A percentile compares a stretch with the other conserved stretches of the same genome.
Evolutionary conservation across 2,329 filamentous ascomycete genomes (phyloP).

Genomic region (Hypomyces perniciosus): DNA sequence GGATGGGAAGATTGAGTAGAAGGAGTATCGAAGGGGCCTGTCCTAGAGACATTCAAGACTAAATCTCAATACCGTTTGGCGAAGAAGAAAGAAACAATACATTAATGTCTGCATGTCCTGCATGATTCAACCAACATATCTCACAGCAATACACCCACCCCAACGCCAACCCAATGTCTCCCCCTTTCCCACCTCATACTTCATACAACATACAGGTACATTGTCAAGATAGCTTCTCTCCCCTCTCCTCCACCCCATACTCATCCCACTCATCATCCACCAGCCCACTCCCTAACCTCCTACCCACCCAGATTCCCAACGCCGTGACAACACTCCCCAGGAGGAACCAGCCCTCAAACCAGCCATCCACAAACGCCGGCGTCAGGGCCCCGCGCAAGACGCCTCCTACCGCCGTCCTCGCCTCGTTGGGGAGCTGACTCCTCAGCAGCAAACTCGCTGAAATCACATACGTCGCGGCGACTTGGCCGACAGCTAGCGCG

Average conservation of each 20-base stretch:
- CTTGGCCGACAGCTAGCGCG: slow-evolving; percentile 72
- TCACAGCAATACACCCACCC: neutral
- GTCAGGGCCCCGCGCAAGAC: slow-evolving; percentile 73
- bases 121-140: neutral
- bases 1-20: neutral
- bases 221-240: slow-evolving; percentile 55
- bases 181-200: neutral
- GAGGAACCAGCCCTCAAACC: slow-evolving; percentile 87
- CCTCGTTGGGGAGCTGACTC: slow-evolving; percentile 70
- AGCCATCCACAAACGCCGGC: slow-evolving; percentile 58
- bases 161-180: slow-evolving; percentile 2
- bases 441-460: slow-evolving; percentile 69
- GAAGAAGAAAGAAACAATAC: no score
- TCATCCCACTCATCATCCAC: slow-evolving; percentile 56
- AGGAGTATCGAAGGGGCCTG: no score
- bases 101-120: neutral
- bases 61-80: no score
- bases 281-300: slow-evolving; percentile 42
- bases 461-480: slow-evolving; percentile 81
- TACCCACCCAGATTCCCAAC: slow-evolving; percentile 66
- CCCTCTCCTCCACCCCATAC: slow-evolving; percentile 62
- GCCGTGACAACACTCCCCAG: slow-evolving; percentile 60
- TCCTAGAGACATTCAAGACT: no score
- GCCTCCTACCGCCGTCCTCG: slow-evolving; percentile 70
- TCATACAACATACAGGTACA: neutral